Evolutionary conservation across 129 eudicot species (phyloP).

Genomic region (Erigeron canadensis): DNA sequence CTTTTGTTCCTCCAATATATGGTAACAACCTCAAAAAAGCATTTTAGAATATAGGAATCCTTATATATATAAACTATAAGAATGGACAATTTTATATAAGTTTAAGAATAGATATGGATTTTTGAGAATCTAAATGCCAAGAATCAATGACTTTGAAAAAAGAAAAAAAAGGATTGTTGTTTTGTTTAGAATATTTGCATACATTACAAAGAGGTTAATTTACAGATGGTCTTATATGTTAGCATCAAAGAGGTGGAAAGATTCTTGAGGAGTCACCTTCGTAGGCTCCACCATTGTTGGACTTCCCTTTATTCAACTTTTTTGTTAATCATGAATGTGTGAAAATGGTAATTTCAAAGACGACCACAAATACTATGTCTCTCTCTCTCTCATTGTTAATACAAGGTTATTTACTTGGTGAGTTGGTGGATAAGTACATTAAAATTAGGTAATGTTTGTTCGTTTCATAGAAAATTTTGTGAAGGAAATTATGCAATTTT

Average conservation of each 20-base stretch:
- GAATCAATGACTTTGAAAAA: constrained; percentile 33
- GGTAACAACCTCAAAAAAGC: constrained; percentile 39
- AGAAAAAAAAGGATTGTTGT: constrained; percentile 2
- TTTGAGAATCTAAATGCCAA: constrained; percentile 19
- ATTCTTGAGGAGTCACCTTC: constrained; percentile 35
- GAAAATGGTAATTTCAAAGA: constrained; percentile 10
- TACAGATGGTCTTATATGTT: constrained; percentile 44
- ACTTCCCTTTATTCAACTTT: constrained; percentile 17
- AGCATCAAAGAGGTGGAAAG: constrained; percentile 39
- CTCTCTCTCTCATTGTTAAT: background rate
- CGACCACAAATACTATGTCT: background rate
- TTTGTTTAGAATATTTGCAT: constrained; percentile 27
- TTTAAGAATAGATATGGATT: background rate
- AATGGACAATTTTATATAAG: constrained; percentile 26
- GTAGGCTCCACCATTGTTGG: constrained; percentile 38
- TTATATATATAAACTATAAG: constrained; percentile 19
- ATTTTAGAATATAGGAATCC: constrained; percentile 27
- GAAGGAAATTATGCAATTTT: too few relatives aligned
- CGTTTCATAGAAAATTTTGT: too few relatives aligned
- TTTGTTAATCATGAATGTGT: constrained; percentile 16
- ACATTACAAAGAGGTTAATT: constrained; percentile 24
- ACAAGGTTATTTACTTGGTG: background rate
- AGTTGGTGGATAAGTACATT: too few relatives aligned
- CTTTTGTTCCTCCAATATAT: constrained; percentile 37
- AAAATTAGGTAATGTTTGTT: too few relatives aligned